Conservation (phyloP, 108 stramenopile species). For the Asterionellopsis glacialis region DNA sequence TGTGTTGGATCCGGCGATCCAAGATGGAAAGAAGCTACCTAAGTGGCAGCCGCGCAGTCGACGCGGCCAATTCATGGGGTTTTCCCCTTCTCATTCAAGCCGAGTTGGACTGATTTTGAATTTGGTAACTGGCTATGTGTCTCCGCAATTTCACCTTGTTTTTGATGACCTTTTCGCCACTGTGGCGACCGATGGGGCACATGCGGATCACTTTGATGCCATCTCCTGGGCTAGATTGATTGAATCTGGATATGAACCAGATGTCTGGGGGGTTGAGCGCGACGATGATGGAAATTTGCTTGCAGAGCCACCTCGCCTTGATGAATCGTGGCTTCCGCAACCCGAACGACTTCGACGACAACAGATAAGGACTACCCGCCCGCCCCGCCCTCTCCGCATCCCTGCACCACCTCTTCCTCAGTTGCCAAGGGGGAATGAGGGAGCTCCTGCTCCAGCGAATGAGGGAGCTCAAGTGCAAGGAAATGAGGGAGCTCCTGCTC, state of each 20-base stretch:
- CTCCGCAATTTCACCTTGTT: constrained; percentile 50
- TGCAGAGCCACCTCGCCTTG: too few relatives aligned
- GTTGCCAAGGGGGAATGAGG: too few relatives aligned
- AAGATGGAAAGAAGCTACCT: constrained; percentile 58
- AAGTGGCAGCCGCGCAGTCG: constrained; percentile 38
- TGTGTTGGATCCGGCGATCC: constrained; percentile 47
- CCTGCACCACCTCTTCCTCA: too few relatives aligned
- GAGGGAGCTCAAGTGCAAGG: too few relatives aligned
- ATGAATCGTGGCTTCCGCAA: too few relatives aligned
- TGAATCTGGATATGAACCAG: constrained; percentile 5
- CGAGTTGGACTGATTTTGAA: constrained; percentile 40
- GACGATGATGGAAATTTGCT: too few relatives aligned
- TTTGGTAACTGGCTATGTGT: constrained; percentile 21
- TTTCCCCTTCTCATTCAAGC: constrained; percentile 34
- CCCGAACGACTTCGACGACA: too few relatives aligned
- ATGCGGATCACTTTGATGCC: background rate
- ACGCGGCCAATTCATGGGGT: constrained; percentile 42
- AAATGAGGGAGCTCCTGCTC: constrained; percentile 13
- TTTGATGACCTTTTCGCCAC: constrained; percentile 43
- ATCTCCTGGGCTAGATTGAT: constrained; percentile 7
- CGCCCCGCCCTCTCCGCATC: too few relatives aligned
- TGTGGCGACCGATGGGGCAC: background rate
- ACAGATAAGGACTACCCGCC: too few relatives aligned
- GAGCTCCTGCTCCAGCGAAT: too few relatives aligned
- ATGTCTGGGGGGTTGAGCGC: too few relatives aligned